Evolutionary conservation across 495 filamentous ascomycete genomes (phyloP), one percentile per base, ranked within the genome.

Genomic region (Aspergillus biplanus): DNA sequence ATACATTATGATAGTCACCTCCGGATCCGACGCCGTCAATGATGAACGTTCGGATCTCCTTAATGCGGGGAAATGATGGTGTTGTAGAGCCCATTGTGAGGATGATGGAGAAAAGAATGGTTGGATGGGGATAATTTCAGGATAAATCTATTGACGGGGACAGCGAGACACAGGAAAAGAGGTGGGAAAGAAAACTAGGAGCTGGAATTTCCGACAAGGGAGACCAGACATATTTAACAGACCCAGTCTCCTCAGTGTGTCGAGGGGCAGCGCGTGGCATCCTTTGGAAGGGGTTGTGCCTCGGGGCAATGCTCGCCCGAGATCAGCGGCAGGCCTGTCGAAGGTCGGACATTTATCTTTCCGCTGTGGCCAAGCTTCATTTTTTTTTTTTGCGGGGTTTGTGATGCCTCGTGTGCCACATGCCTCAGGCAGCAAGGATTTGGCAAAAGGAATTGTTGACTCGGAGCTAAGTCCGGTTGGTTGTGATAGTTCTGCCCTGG

Each of bases 1-100:
- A 35, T 75, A 81, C 93, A 85, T 97, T 97, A 83, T 97, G 93
- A 69, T 97, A 97, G 71, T 97, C 93, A 62, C 93, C 93, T 71
- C 89, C 90, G 53, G 91, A 92, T 57, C 93, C 93, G 3, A 95
- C 90, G 62, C 93, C 93, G 64, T 90, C 85, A 61, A 92, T 90
- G 68, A 96, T 81, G 78, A 88, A 94, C 55, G 91, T 93, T 65
- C 89, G 81, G 62, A 97, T 79, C 69, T 86, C 85, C 74, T 92
- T 92, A 76, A 97, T 96, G 66, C 73, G 74, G 67, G 79, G 79
- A 56, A 82, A 81, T 42, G 61, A 27, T 8, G 73, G 58, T 2
- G 65, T 56, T 50, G 65, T 53, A 47, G 63, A 74, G 64, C 70
- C 69, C 79, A 81, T 82, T 61, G 42, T 74, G 68, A 54, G 21